phyloP scores from a whole-genome alignment of 495 filamentous ascomycete species.

The Pseudomonodictys pantanalensis region DNA sequence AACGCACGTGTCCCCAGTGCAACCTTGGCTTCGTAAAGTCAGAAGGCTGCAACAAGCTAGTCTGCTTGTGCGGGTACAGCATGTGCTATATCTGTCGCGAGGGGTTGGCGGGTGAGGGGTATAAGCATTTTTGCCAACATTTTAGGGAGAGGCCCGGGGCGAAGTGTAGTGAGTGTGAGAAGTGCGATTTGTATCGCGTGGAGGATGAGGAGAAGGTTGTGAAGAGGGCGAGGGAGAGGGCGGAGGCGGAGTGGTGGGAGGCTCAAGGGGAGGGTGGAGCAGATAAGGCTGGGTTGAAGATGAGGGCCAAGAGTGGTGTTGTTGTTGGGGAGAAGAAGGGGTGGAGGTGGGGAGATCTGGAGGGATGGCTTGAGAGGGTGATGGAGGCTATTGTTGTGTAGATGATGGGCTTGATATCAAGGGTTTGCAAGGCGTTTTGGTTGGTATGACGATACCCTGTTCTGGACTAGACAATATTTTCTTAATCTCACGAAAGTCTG shows the following conservation, averaged over 20 bases:
- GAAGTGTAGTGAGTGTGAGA: conserved; percentile 71
- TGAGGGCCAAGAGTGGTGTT: too few species aligned
- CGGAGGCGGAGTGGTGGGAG: conserved; percentile 77
- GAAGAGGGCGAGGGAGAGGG: conserved; percentile 68
- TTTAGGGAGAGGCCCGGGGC: conserved; percentile 75
- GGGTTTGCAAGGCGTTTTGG: too few species aligned
- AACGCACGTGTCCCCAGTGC: conserved; percentile 91
- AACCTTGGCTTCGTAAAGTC: conserved; percentile 86
- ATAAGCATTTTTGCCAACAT: conserved; percentile 92
- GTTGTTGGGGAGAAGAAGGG: conserved; percentile 3
- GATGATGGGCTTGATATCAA: too few species aligned
- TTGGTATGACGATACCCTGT: too few species aligned
- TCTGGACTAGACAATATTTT: too few species aligned
- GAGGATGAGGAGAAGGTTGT: conserved; percentile 83
- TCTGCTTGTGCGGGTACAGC: conserved; percentile 94
- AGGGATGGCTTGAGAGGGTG: too few species aligned
- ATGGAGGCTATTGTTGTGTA: too few species aligned
- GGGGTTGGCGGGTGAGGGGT: conserved; percentile 61
- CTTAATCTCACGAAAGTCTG: too few species aligned
- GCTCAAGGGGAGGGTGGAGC: conserved; percentile 53
- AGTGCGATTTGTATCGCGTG: conserved; percentile 83
- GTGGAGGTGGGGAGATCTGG: conserved; percentile 14
- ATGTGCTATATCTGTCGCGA: conserved; percentile 93
- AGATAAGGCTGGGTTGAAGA: conserved; percentile 3
- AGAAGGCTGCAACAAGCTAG: conserved; percentile 92